phyloP scores from a whole-genome alignment of 129 eudicot species.

The Smallanthus sonchifolius region DNA sequence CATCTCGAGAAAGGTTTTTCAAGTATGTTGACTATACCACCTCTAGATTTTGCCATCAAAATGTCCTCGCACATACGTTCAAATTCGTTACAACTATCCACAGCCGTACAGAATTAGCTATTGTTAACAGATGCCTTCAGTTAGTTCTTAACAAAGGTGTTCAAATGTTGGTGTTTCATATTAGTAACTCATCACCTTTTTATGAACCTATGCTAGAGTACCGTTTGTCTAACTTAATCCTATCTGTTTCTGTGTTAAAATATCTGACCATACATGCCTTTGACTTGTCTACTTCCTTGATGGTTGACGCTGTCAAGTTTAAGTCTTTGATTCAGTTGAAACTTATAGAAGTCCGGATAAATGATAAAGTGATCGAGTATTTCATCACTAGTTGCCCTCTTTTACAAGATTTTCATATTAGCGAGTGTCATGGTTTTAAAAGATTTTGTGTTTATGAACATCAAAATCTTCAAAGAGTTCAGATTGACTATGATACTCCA shows the following conservation, averaged over 20 bases:
- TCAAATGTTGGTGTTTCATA: background rate
- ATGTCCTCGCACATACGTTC: background rate
- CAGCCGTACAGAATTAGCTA: background rate
- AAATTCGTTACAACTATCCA: background rate
- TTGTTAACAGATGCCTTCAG: background rate
- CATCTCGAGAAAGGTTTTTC: background rate
- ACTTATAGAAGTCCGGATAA: background rate
- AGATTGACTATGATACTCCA: background rate
- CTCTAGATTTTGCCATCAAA: background rate
- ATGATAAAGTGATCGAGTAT: background rate
- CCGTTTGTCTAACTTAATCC: background rate
- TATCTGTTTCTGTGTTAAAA: background rate
- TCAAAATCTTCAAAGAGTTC: background rate
- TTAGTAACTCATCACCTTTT: background rate
- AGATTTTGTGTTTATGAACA: background rate
- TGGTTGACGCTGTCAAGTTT: background rate
- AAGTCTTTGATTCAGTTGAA: background rate
- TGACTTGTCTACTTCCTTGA: background rate
- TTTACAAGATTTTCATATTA: background rate
- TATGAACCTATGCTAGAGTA: background rate
- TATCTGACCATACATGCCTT: background rate
- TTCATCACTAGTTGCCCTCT: background rate
- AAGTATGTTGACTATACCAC: background rate
- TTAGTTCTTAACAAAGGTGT: background rate
- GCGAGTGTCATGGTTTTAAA: background rate